Evolutionary conservation across 2,329 filamentous ascomycete genomes (phyloP).

Genomic region (Alternaria sp.): DNA sequence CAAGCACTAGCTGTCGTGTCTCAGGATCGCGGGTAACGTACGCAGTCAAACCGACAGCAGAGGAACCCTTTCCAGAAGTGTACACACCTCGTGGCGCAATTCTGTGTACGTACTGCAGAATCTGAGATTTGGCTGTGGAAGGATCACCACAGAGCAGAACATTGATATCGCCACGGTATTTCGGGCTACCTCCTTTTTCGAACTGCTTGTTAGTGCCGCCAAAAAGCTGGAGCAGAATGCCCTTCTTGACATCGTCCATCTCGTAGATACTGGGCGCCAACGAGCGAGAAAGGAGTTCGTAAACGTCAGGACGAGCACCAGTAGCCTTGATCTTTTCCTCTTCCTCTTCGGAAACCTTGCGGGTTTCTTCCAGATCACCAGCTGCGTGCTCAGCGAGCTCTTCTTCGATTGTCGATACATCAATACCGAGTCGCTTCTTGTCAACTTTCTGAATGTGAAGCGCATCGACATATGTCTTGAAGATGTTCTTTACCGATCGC

Average conservation of each 20-base stretch:
- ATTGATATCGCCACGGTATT: slow-evolving; percentile 97
- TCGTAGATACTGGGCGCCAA: slow-evolving; percentile 96
- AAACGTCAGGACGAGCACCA: slow-evolving; percentile 83
- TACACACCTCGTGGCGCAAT: slow-evolving; percentile 90
- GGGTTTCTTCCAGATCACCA: slow-evolving; percentile 80
- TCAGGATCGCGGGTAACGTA: slow-evolving; percentile 80
- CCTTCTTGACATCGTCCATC: slow-evolving; percentile 99
- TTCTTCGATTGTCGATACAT: slow-evolving; percentile 86
- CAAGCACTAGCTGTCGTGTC: slow-evolving; percentile 76
- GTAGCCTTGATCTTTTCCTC: slow-evolving; percentile 87
- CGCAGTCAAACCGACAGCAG: slow-evolving; percentile 79
- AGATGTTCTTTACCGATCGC: slow-evolving; percentile 90
- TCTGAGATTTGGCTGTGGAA: slow-evolving; percentile 94
- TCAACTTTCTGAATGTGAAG: slow-evolving; percentile 97
- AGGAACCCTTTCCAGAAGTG: slow-evolving; percentile 79
- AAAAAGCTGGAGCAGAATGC: slow-evolving; percentile 94
- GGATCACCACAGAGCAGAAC: slow-evolving; percentile 96
- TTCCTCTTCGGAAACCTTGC: slow-evolving; percentile 85
- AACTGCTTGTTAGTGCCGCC: slow-evolving; percentile 98
- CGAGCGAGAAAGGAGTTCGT: slow-evolving; percentile 89
- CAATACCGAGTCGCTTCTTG: slow-evolving; percentile 91
- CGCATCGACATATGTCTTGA: slow-evolving; percentile 98
- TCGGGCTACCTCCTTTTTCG: slow-evolving; percentile 92
- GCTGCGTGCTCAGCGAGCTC: slow-evolving; percentile 77
- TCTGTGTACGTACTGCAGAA: slow-evolving; percentile 94